These are phyloP conservation scores for Echria macrotheca DNA, from an alignment of 495 filamentous ascomycete genomes.

Conservation along the genomic window DNA sequence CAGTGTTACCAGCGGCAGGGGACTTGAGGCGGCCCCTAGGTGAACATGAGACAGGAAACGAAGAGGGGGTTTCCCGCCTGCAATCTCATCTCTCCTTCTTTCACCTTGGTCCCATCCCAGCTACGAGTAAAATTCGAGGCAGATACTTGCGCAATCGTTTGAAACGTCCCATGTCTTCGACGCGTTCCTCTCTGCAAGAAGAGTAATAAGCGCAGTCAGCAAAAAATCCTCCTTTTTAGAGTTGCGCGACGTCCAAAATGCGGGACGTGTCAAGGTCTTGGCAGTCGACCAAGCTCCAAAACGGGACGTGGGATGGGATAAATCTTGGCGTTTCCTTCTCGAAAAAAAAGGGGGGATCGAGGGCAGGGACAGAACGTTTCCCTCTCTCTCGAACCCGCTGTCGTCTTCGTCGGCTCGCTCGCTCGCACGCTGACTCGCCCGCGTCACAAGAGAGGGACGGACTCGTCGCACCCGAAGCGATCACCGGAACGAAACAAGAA, in stretches of 20 bases:
- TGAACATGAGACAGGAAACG: slow-evolving; percentile 5
- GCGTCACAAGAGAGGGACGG: neutral
- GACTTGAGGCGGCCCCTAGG: neutral
- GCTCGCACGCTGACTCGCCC: neutral
- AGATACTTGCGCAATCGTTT: neutral
- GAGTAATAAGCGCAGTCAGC: neutral
- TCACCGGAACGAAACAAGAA: slow-evolving; percentile 16
- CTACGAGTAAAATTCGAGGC: neutral
- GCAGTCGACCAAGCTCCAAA: neutral
- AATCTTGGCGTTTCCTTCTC: slow-evolving; percentile 6
- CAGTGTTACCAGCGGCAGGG: neutral
- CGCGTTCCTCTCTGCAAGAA: too few relatives aligned
- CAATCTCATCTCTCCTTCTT: neutral
- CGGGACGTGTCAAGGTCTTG: neutral
- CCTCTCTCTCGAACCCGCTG: too few relatives aligned
- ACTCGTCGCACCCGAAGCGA: slow-evolving; percentile 1
- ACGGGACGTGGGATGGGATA: neutral
- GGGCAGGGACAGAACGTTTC: too few relatives aligned
- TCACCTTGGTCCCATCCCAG: neutral
- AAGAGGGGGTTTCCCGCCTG: neutral
- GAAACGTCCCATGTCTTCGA: slow-evolving; percentile 1
- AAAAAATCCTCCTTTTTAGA: neutral
- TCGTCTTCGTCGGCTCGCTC: too few relatives aligned
- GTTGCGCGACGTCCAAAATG: neutral
- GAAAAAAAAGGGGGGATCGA: neutral